Evolutionary conservation across 805 yeast species (phyloP), one percentile per base, ranked within the genome.

Genomic region (Torulaspora gathmanii): DNA sequence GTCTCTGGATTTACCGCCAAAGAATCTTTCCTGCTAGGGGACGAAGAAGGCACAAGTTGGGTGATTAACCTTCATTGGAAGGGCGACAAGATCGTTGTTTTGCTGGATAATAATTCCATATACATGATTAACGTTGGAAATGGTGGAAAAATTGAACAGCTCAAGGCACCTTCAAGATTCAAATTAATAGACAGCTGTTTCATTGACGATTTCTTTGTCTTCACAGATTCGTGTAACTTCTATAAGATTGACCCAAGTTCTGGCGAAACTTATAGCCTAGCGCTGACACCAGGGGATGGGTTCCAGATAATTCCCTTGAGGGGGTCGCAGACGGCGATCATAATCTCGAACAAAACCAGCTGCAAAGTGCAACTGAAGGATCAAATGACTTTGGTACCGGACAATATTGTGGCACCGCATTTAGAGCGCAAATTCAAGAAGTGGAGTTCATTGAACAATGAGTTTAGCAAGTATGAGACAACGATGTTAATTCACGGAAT

Each of bases 381-480:
- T n/a, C 40, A 49, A n/a, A 16, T 56, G 25, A 31, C 27, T 3
- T 8, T 56, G 5, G 17, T 33, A 13, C 40, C 54, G 5, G 64
- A 60, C 44, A 44, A 50, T 28, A 42, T 53, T 13, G 37, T 60
- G 6, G 49, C 59, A 15, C 61, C 61, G 27, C 52, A 57, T 30
- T 37, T 64, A 8, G 61, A 59, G 34, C 55, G 54, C 33, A 60
- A 57, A 40, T 53, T 59, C 39, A 54, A 48, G 28, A 57, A 50
- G 37, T 64, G 69, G 68, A 57, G 56, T 38, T 45, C 42, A 22
- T 23, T 42, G 23, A 52, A 51, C 30, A 57, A 61, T 42, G 65
- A 57, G 44, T 49, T 52, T 29, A 48, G 50, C 26, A 60, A 61
- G 36, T 62, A 60, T 41, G 61, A 61, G 30, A 54, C 66, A 5